These are phyloP conservation scores for Jackrogersella multiformis DNA, from an alignment of 495 filamentous ascomycete genomes.

Conservation along the genomic window DNA sequence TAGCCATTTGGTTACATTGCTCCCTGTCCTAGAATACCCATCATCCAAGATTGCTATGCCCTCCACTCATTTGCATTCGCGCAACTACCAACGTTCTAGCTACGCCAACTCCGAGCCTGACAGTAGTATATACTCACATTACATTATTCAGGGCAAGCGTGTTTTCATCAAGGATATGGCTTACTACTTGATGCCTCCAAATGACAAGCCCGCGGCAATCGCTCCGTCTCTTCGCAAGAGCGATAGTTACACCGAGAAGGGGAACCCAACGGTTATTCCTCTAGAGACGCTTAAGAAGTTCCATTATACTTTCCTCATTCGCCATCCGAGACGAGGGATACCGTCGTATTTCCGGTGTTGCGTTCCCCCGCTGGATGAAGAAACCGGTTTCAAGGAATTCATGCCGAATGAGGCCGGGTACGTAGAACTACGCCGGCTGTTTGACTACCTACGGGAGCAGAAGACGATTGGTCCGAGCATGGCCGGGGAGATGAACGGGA, in stretches of 20 bases:
- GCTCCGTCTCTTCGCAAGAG: constrained; percentile 79
- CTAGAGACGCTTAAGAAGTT: constrained; percentile 71
- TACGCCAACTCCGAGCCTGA: constrained; percentile 9
- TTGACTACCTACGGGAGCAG: constrained; percentile 77
- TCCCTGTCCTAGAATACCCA: background rate
- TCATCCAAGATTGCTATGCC: background rate
- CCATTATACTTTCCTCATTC: constrained; percentile 97
- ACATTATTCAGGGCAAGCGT: constrained; percentile 70
- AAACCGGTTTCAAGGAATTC: constrained; percentile 89
- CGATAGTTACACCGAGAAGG: constrained; percentile 53
- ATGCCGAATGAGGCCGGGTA: constrained; percentile 89
- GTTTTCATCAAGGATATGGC: constrained; percentile 98
- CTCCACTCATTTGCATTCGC: background rate
- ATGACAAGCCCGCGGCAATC: constrained; percentile 69
- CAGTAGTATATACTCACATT: constrained; percentile 21
- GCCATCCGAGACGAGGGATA: constrained; percentile 85
- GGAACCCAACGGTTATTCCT: constrained; percentile 88
- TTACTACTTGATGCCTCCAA: constrained; percentile 84
- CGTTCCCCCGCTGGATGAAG: constrained; percentile 80
- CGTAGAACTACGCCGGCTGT: constrained; percentile 80
- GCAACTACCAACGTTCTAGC: background rate
- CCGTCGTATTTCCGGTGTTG: constrained; percentile 96
- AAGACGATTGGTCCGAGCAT: constrained; percentile 71
- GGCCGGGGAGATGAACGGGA: constrained; percentile 53
- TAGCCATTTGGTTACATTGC: background rate